Percentiles rank a stretch among this genome's conserved stretches.
These are phyloP conservation scores for Pseudogymnoascus sp. DNA, from an alignment of 2,329 filamentous ascomycete species.

Conservation along the genomic window DNA sequence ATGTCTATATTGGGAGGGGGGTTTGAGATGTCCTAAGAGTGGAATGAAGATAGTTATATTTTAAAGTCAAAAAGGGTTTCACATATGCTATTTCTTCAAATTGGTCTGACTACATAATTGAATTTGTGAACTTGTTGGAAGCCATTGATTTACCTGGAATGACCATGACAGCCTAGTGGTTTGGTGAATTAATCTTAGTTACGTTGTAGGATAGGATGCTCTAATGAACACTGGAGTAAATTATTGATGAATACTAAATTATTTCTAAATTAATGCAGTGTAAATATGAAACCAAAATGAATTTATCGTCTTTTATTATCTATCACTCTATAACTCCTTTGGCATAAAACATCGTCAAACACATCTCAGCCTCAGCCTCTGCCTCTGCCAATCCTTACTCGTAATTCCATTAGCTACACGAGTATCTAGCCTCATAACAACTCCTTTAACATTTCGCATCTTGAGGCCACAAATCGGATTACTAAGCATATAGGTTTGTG, in stretches of 20 bases:
- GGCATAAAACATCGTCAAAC: no score
- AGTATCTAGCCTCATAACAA: neutral
- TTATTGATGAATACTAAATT: neutral
- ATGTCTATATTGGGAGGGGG: neutral
- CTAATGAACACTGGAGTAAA: neutral
- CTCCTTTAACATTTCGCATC: neutral
- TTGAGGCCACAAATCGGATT: neutral
- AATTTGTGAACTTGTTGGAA: neutral
- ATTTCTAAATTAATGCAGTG: neutral
- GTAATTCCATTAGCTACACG: neutral
- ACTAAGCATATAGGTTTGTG: neutral
- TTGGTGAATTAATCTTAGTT: neutral
- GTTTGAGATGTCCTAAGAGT: neutral
- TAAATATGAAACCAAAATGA: neutral
- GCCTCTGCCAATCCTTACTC: neutral
- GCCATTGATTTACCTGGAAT: neutral
- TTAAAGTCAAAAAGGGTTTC: neutral
- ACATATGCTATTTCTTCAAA: neutral
- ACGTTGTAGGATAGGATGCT: neutral
- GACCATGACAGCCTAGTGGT: neutral
- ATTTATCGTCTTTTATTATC: neutral
- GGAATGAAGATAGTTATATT: neutral
- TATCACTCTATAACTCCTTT: neutral
- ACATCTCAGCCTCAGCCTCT: neutral
- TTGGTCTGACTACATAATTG: neutral